Evolutionary conservation across 768 basidiomycete genomes (phyloP), one percentile per base, ranked within the genome.

Genomic region (Mycena venus): DNA sequence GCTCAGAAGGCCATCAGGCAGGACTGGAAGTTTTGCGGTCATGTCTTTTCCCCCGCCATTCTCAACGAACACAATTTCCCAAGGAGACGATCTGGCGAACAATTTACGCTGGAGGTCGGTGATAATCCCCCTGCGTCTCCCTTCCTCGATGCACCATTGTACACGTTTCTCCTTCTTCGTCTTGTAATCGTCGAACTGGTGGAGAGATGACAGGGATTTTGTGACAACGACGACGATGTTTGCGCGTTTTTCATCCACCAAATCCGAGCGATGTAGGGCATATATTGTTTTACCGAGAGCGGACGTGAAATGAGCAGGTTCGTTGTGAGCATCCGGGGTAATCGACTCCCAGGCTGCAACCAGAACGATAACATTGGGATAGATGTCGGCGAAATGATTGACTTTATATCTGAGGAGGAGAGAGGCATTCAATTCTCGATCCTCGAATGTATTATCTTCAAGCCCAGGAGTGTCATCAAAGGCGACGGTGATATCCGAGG

Each of bases 131-230:
- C 49, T 66, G 19, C 66, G 66, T 44, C 66, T 56, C 8, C 55
- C 66, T 21, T 27, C 66, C 56, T 68, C 66, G 40, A 68, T 68
- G 12, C 51, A 38, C 66, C 64, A 65, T 23, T 65, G 64, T 21
- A 38, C 15, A 19, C 55, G 8, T 51, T 66, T 66, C 51, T 66
- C 65, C 51, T 38, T 34, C 17, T 1, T 29, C 25, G 51, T 40
- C 23, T 66, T 21, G 51, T 34, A 55, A 34, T 55, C 65, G 38
- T 55, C 65, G 36, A 66, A 66, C 25, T 66, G 65, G 36, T 55
- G 34, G 34, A 53, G 21, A 42, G 36, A 66, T 4, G 65, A 66
- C 34, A 66, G 9, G 25, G 65, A 38, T 66, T 66, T 66, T 4
- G 65, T 66, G 65, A 66, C 32, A 6, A 55, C 65, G 25, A 66